Base-by-base conservation (phyloP, 257 asterid species). In the Apocynum venetum region DNA sequence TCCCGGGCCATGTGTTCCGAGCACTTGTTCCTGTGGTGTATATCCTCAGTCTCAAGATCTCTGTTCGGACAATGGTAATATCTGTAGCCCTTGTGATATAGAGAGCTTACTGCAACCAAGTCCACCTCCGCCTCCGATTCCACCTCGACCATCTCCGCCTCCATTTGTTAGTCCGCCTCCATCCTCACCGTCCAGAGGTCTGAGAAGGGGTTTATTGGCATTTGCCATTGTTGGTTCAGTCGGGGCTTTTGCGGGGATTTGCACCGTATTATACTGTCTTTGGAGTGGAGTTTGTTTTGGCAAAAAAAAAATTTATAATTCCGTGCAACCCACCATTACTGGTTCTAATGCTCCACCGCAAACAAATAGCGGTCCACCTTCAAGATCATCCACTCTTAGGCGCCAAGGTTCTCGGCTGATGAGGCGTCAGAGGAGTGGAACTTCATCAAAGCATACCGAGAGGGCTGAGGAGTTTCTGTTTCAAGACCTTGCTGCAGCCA, bases 401-500 rank as follows among this genome's bases (percentile, higher is more conserved):
- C 88, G 97, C 55, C 96, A 93, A 66, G 96, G 96, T n/a, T 93
- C 98, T 14, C 79, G 87, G 49, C 75, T 93, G 15, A 89, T 91
- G 96, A 80, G 97, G 86, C 89, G 97, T 31, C 97, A 93, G 78
- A 85, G 97, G 83, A 93, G 98, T 75, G 97, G 97, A 14, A 85
- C 97, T 6, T 93, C 97, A 5, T 85, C 91, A 0, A 89, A 93
- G 57, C 97, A 89, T 69, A 73, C 96, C 0, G 97, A 91, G 60
- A 82, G 83, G 81, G 98, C 96, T 0, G 97, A 90, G 86, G 98
- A 93, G 77, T 89, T 89, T 69, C 14, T 79, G 68, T 90, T 93
- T 46, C 60, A 86, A 0, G 97, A 93, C 72, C 94, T 93, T 1
- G 86, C 69, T 4, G 82, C 81, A 0, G 98, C 96, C 2, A 90